These are phyloP conservation scores for Coleophoma eucalyptorum DNA, from an alignment of 2,329 filamentous ascomycete genomes.

Conservation along the genomic window DNA sequence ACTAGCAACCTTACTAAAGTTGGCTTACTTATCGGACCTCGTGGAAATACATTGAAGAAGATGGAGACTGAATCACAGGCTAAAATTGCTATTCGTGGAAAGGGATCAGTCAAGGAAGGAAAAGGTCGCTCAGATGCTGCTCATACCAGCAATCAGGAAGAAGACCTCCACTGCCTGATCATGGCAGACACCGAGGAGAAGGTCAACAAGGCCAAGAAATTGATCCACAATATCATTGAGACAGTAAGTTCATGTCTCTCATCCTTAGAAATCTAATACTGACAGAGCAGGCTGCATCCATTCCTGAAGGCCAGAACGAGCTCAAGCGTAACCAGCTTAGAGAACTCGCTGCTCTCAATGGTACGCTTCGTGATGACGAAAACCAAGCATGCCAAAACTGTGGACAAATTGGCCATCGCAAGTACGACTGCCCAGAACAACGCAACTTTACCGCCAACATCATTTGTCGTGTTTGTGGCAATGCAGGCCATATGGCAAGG, in stretches of 20 bases:
- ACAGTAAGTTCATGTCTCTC: conserved; percentile 61
- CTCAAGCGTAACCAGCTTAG: conserved; percentile 98
- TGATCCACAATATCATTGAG: conserved; percentile 98
- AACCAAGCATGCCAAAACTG: conserved; percentile 99
- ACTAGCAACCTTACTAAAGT: conserved; percentile 90
- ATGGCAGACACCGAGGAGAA: conserved; percentile 99
- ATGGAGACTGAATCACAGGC: conserved; percentile 97
- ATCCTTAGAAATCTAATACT: conserved; percentile 14
- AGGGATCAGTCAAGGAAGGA: conserved; percentile 99
- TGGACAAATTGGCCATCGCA: conserved; percentile 96
- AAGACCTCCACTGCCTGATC: conserved; percentile 97
- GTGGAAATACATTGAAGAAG: conserved; percentile 99
- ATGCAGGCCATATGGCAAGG: conserved; percentile 95
- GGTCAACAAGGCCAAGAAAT: conserved; percentile 97
- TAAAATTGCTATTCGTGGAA: conserved; percentile 99
- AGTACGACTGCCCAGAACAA: conserved; percentile 97
- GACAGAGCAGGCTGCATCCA: conserved; percentile 79
- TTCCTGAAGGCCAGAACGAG: conserved; percentile 97
- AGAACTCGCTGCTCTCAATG: conserved; percentile 96
- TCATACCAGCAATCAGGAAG: conserved; percentile 99
- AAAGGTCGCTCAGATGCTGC: conserved; percentile 98
- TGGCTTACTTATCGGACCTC: conserved; percentile 98
- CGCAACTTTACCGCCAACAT: conserved; percentile 99
- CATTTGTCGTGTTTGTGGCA: conserved; percentile 96
- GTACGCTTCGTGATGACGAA: conserved; percentile 97